Conservation (phyloP, 2,329 filamentous ascomycete genomes). For the Ophiostoma fasciatum region DNA sequence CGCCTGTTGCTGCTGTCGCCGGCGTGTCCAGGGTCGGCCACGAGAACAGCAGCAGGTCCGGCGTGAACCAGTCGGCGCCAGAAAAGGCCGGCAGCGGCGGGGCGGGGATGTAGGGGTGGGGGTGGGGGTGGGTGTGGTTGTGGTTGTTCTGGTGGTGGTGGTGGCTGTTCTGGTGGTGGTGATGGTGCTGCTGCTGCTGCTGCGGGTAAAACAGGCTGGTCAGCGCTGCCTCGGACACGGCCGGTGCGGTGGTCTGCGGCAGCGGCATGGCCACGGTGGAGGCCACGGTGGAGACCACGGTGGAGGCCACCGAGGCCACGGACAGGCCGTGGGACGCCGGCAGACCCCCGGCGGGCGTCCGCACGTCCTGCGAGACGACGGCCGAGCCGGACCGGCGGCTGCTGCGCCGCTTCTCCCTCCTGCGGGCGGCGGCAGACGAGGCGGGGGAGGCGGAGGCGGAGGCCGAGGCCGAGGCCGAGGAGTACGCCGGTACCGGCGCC, state of each 20-base stretch:
- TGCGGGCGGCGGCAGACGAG: no score
- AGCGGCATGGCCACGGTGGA: slow-evolving; percentile 1
- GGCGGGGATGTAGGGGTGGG: slow-evolving; percentile 1
- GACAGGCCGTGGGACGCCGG: no score
- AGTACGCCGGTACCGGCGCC: not conserved
- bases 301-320: not conserved
- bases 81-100: slow-evolving; percentile 5
- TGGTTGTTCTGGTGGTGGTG: not conserved
- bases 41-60: slow-evolving; percentile 1
- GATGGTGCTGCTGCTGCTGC: not conserved
- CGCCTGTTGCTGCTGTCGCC: not conserved
- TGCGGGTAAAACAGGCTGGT: not conserved
- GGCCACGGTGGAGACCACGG: no score
- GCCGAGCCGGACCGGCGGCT: no score
- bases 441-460: not conserved
- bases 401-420: no score
- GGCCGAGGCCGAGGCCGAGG: no score
- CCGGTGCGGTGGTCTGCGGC: not conserved
- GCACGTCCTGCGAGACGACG: no score
- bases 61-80: slow-evolving; percentile 6
- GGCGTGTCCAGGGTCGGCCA: slow-evolving; percentile 4
- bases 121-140: slow-evolving; percentile 1
- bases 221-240: not conserved
- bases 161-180: not conserved
- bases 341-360: no score